Evolutionary conservation across 768 basidiomycete genomes (phyloP).

Genomic region (Udeniomyces megalosporus): DNA sequence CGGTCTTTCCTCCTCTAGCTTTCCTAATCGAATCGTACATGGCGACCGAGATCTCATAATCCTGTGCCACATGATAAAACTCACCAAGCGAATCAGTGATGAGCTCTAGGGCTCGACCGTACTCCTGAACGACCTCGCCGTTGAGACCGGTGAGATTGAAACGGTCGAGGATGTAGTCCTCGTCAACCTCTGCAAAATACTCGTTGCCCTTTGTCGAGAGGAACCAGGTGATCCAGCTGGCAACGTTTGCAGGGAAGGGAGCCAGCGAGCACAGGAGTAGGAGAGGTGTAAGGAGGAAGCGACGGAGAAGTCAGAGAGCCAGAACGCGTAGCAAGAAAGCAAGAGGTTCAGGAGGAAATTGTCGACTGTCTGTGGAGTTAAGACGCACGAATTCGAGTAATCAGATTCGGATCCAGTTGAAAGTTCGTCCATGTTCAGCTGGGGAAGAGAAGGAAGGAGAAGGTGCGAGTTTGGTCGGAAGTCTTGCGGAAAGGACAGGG

Average conservation of each 20-base stretch:
- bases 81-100: constrained; percentile 89
- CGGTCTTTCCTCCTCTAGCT: not conserved
- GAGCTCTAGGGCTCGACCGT: constrained; percentile 79
- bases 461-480: not conserved
- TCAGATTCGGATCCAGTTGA: constrained; percentile 77
- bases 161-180: constrained; percentile 98
- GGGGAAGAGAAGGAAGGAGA: not conserved
- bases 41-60: too few relatives aligned
- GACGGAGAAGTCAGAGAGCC: not conserved
- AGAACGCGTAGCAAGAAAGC: not conserved
- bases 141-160: constrained; percentile 97
- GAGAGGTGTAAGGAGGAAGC: not conserved
- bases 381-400: constrained; percentile 65
- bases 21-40: not conserved
- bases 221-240: constrained; percentile 95
- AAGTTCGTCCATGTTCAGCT: constrained; percentile 33
- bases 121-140: constrained; percentile 75
- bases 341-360: not conserved
- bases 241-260: not conserved
- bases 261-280: not conserved
- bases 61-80: constrained; percentile 21
- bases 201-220: constrained; percentile 94
- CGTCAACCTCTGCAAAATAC: constrained; percentile 94
- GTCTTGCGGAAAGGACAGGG: too few relatives aligned
- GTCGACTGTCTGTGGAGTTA: too few relatives aligned